phyloP scores from a whole-genome alignment of 192 early-diverging fungal genomes.

The Coemansia sp. region DNA sequence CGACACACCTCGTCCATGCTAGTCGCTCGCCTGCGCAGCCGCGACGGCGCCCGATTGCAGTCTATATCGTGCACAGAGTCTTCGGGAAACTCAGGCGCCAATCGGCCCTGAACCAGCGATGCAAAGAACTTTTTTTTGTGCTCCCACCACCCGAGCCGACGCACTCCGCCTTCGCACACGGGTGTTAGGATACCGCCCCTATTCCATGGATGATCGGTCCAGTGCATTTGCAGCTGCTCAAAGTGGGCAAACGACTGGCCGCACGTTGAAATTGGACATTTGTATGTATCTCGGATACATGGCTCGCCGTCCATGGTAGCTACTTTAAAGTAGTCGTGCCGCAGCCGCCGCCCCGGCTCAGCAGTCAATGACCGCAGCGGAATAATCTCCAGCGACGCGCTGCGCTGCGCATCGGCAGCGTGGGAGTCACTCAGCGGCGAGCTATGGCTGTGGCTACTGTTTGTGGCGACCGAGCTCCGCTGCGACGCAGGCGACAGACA shows the following conservation, averaged over 20 bases:
- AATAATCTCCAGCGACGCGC: neutral
- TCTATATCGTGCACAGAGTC: neutral
- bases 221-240: slow-evolving; percentile 35
- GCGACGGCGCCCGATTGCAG: neutral
- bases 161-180: slow-evolving; percentile 37
- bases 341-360: slow-evolving; percentile 22
- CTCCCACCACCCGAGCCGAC: slow-evolving; percentile 44
- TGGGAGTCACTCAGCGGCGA: neutral
- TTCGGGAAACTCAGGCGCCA: slow-evolving; percentile 30
- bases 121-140: slow-evolving; percentile 42
- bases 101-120: slow-evolving; percentile 23
- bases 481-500: neutral
- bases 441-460: neutral
- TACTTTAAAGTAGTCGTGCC: slow-evolving; percentile 40
- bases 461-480: neutral
- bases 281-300: slow-evolving; percentile 15
- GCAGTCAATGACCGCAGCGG: slow-evolving; percentile 1
- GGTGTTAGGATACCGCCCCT: slow-evolving; percentile 42
- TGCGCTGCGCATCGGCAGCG: neutral
- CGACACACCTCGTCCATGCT: slow-evolving; percentile 38
- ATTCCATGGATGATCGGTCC: slow-evolving; percentile 45
- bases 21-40: slow-evolving; percentile 11
- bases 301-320: slow-evolving; percentile 39
- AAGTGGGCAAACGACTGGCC: slow-evolving; percentile 17
- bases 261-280: slow-evolving; percentile 35